Percentiles rank a stretch among this genome's conserved stretches.
Evolutionary conservation across 495 filamentous ascomycete genomes (phyloP).

Genomic region (Xylaria palmicola): DNA sequence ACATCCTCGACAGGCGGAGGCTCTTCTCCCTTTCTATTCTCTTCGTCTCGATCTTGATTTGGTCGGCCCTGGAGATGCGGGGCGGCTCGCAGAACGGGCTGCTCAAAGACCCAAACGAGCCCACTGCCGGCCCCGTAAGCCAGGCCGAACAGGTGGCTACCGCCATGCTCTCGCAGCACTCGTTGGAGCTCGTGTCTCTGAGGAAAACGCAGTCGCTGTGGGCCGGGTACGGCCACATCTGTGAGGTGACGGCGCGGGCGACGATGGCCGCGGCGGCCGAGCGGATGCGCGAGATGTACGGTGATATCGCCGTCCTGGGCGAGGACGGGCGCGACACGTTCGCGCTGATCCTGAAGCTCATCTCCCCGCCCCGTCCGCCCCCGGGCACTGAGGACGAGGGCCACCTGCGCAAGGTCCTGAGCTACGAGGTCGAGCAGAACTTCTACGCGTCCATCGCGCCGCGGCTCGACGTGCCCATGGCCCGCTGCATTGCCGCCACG

Average conservation of each 20-base stretch:
- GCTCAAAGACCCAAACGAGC: not conserved
- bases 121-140: conserved; percentile 14
- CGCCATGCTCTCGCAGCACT: conserved; percentile 29
- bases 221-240: conserved; percentile 48
- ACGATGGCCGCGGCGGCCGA: conserved; percentile 10
- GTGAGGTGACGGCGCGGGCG: conserved; percentile 33
- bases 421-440: conserved; percentile 47
- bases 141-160: conserved; percentile 22
- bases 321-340: conserved; percentile 6
- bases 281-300: conserved; percentile 14
- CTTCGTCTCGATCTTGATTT: not conserved
- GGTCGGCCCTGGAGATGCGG: not conserved
- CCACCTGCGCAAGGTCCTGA: conserved; percentile 47
- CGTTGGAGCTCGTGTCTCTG: conserved; percentile 29
- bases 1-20: not conserved
- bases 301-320: not conserved
- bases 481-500: conserved; percentile 32
- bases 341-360: conserved; percentile 41
- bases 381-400: conserved; percentile 34
- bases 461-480: conserved; percentile 28
- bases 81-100: not conserved
- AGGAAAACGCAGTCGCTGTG: conserved; percentile 38
- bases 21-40: not conserved
- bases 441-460: conserved; percentile 43
- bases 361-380: conserved; percentile 28